These are phyloP conservation scores for Nicotiana knightiana DNA, from an alignment of 257 asterid species.

Conservation along the genomic window DNA sequence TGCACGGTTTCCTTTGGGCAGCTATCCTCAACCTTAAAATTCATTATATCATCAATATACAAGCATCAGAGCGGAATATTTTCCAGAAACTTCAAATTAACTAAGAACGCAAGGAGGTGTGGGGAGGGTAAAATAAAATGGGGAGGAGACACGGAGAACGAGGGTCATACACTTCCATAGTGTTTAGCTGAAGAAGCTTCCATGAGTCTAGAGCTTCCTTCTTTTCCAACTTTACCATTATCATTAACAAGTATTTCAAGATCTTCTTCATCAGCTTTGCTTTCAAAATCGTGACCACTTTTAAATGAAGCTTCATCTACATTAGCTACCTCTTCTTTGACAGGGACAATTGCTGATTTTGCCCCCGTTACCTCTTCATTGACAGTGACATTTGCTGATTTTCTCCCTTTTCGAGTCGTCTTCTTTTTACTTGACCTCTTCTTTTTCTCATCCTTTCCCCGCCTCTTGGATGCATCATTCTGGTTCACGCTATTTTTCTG, in stretches of 20 bases:
- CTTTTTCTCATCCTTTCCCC: neutral
- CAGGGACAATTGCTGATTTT: neutral
- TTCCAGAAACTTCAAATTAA: neutral
- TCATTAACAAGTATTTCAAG: slow-evolving; percentile 4
- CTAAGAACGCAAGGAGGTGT: neutral
- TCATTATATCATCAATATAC: neutral
- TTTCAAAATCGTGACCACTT: neutral
- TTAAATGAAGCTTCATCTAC: neutral
- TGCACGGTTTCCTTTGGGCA: neutral
- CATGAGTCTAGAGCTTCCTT: neutral
- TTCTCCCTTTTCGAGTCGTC: neutral
- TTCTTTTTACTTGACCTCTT: neutral
- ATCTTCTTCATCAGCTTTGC: neutral
- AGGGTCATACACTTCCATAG: neutral
- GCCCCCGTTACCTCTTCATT: neutral
- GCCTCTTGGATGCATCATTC: neutral
- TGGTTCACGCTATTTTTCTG: neutral
- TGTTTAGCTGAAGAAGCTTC: neutral
- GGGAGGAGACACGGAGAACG: slow-evolving; percentile 4
- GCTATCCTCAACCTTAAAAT: slow-evolving; percentile 5
- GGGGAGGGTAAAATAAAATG: neutral
- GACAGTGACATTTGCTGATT: neutral
- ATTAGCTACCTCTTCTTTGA: slow-evolving; percentile 7
- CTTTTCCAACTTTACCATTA: neutral
- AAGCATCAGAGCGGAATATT: neutral